Base-by-base conservation (phyloP, 306 rosid genomes). In the Calophaca sinica region DNA sequence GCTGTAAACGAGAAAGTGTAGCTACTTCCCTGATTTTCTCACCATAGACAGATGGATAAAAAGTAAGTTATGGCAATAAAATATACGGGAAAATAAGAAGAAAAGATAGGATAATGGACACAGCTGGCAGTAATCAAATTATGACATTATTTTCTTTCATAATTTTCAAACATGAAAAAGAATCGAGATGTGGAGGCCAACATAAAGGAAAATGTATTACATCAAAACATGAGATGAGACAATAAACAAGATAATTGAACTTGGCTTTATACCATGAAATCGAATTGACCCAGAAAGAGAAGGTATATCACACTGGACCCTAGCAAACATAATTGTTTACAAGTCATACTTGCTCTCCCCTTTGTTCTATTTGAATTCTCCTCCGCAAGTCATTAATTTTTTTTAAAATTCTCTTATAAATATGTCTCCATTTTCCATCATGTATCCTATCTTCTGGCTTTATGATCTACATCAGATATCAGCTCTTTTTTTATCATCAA, bases 1-100 rank as follows among this genome's bases (percentile, higher is more conserved):
- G 98, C 82, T 94, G 98, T 85, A 94, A 81, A 74, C 98, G 98
- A 53, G 98, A 88, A 80, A 94, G 98, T 49, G 98, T 94, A 20
- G 98, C 97, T 26, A 94, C 98, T 83, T 94, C 98, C 89, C 98
- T 91, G 83, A 76, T 65, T 80, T 85, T 87, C 78, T 41, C 87
- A 9, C 79, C 71, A 87, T 72, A 72, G 60, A 53, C 70, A 76
- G 6, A 62, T 61, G 42, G 62, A 57, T 9, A 62, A 79, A 75
- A 81, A 74, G 57, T 78, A 77, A 78, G 80, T 50, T 51, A 67
- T 49, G 63, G 67, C 2, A 65, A 76, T 42, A 33, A 9, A 49
- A 64, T 2, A 68, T 38, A 44, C 73, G 13, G 31, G 76, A 33
- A 38, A 77, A 42, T 12, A 50, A 28, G 50, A 38, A 4, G 35